Base-by-base conservation (phyloP, 73 alveolate species). In the Tetrahymena elliotti region DNA sequence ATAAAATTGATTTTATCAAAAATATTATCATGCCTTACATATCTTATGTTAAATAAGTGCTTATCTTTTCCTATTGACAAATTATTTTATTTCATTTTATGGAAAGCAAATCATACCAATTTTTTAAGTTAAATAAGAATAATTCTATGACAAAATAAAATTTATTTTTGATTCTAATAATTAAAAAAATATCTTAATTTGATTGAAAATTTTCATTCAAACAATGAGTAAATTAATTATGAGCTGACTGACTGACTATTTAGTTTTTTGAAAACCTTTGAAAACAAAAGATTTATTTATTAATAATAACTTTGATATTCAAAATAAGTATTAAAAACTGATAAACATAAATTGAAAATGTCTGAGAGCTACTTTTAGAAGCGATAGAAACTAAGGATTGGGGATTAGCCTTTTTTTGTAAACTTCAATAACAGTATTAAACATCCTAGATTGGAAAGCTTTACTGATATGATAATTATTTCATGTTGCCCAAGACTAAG, bases 401-500 rank as follows among this genome's bases (percentile, higher is more conserved):
- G 93, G 15, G 39, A 94, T 33, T 47, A 38, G 83, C 93, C 39
- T 31, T 88, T 38, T 37, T 68, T 82, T 38, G 95, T 88, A 38
- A 94, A 94, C 36, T 94, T 94, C 53, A 35, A 94, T 53, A 94
- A 94, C 36, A 84, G 95, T 22, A 83, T 41, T 33, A 94, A 84
- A 35, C 83, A 94, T 33, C 96, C 96, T 34, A 83, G 96, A 88
- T 93, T 84, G 35, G 96, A 94, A 40, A 53, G 93, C 47, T 94
- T 94, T 37, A 47, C 93, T 94, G 96, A 94, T n/a, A 94, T 94
- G 96, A 47, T 94, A 22, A 53, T 88, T 24, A 84, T 84, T 31
- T 84, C 96, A n/a, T 94, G 96, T 33, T 93, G 93, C n/a, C 96
- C 96, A 47, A 94, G 95, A 34, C 84, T 94, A 47, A 94, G 82